Evolutionary conservation across 805 yeast species (phyloP).

Genomic region (Candida sakaeoensis): DNA sequence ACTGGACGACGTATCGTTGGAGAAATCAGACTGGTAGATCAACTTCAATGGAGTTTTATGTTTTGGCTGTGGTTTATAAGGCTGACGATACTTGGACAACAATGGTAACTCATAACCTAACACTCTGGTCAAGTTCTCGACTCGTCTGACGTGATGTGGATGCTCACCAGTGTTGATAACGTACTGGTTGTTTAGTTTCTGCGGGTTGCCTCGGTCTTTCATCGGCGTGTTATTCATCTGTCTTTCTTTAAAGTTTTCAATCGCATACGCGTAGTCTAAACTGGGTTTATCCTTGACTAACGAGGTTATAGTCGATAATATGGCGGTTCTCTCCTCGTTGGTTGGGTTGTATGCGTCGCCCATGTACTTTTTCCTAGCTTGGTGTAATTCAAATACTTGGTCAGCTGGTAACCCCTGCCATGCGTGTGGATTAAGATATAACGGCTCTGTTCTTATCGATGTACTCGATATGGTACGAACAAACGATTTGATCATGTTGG

Average conservation of each 20-base stretch:
- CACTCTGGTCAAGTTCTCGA: slow-evolving; percentile 71
- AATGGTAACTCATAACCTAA: slow-evolving; percentile 93
- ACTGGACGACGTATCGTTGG: slow-evolving; percentile 69
- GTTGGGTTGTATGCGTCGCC: slow-evolving; percentile 41
- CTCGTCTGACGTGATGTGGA: slow-evolving; percentile 57
- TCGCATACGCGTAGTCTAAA: slow-evolving; percentile 37
- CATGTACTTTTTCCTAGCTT: slow-evolving; percentile 49
- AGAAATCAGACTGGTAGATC: slow-evolving; percentile 61
- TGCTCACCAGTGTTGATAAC: slow-evolving; percentile 35
- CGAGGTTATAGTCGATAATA: slow-evolving; percentile 34
- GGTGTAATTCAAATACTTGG: slow-evolving; percentile 56
- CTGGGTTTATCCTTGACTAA: slow-evolving; percentile 29
- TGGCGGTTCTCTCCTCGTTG: slow-evolving; percentile 62
- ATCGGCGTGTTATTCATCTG: slow-evolving; percentile 40
- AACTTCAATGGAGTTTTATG: slow-evolving; percentile 55
- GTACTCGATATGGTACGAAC: slow-evolving; percentile 5
- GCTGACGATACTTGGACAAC: slow-evolving; percentile 69
- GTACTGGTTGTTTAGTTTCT: slow-evolving; percentile 31
- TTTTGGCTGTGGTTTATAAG: slow-evolving; percentile 49
- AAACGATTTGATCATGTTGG: neutral
- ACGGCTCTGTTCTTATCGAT: slow-evolving; percentile 13
- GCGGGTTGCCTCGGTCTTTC: slow-evolving; percentile 34
- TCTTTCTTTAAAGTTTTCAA: slow-evolving; percentile 41
- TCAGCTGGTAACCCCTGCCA: slow-evolving; percentile 71
- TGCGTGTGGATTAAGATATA: slow-evolving; percentile 59